Evolutionary conservation across 1,139 yeast genomes (phyloP).

Genomic region (Diutina sp.): DNA sequence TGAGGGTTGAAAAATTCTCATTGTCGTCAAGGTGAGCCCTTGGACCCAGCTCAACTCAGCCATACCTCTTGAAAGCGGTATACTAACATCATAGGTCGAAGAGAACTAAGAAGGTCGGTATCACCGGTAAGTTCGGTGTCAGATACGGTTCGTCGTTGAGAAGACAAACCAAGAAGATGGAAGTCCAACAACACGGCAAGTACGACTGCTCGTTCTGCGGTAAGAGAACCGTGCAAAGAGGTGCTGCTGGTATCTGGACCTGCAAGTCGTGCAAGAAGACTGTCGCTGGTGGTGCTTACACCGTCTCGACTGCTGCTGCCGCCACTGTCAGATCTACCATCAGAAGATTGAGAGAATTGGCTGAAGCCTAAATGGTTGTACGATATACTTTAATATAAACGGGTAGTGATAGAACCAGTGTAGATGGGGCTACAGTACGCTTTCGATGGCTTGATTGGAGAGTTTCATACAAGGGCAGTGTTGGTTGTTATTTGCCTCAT

Average conservation of each 20-base stretch:
- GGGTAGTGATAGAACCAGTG: neutral
- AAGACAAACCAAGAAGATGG: conserved; percentile 99
- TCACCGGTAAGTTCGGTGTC: conserved; percentile 99
- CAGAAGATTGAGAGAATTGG: conserved; percentile 99
- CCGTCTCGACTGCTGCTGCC: conserved; percentile 98
- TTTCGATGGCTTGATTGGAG: too few relatives aligned
- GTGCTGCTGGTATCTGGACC: conserved; percentile 98
- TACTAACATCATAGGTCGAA: conserved; percentile 72
- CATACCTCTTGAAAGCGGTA: neutral
- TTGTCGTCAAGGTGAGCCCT: neutral
- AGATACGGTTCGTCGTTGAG: conserved; percentile 99
- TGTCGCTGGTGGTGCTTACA: conserved; percentile 99
- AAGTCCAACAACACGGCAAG: conserved; percentile 97
- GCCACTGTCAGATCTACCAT: conserved; percentile 99
- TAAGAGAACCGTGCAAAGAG: conserved; percentile 96
- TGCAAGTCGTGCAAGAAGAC: conserved; percentile 93
- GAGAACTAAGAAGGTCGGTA: conserved; percentile 99
- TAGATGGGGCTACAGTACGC: neutral
- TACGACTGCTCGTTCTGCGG: conserved; percentile 99
- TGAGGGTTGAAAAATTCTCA: neutral
- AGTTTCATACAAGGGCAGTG: too few relatives aligned
- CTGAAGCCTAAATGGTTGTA: conserved; percentile 68
- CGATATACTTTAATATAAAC: conserved; percentile 2
- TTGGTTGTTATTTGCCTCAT: too few relatives aligned
- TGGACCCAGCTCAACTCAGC: too few relatives aligned